Evolutionary conservation across 257 asterid species (phyloP), one percentile per base, ranked within the genome.

Genomic region (Solanum piurae): DNA sequence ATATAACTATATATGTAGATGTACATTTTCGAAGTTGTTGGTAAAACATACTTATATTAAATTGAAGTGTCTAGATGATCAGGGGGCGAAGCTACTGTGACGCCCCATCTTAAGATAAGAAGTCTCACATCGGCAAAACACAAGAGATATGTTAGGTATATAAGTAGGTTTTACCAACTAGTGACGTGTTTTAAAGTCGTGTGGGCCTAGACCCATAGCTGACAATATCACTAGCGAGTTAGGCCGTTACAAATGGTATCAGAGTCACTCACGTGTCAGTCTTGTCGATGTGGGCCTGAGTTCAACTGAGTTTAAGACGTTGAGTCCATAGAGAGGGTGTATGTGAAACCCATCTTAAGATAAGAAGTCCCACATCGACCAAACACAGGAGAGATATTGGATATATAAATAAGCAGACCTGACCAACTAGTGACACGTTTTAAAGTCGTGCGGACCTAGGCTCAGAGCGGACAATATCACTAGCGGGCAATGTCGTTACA

Each of bases 381-480:
- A 52, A 52, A 16, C 23, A 16, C 9, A 52, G 0, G 0, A 52
- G 9, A 16, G 0, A 52, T 52, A 1, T 52, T 52, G 23, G 1
- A 52, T 52, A 52, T 52, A 52, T 16, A 6, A 52, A 52, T 52
- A 2, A 16, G 4, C 23, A 52, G 3, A 52, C 9, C 62, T 52
- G 16, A 52, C 23, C 62, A 52, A 52, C 23, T 52, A 52, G 23
- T 16, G 62, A 52, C 9, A 52, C 18, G 0, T 44, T 52, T 52
- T 16, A 16, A 52, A 52, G 23, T 6, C 0, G 8, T 52, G 9
- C 0, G 4, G 23, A 16, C 4, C 23, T 52, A 52, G 4, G 23
- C 23, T 2, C 21, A 6, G 4, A 16, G 9, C 23, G 23, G 23
- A 0, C 3, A 52, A 52, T 52, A 52, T 52, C 23, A 52, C 23